These are phyloP conservation scores for Trifolium fragiferum DNA, from an alignment of 306 rosid species.

Conservation along the genomic window DNA sequence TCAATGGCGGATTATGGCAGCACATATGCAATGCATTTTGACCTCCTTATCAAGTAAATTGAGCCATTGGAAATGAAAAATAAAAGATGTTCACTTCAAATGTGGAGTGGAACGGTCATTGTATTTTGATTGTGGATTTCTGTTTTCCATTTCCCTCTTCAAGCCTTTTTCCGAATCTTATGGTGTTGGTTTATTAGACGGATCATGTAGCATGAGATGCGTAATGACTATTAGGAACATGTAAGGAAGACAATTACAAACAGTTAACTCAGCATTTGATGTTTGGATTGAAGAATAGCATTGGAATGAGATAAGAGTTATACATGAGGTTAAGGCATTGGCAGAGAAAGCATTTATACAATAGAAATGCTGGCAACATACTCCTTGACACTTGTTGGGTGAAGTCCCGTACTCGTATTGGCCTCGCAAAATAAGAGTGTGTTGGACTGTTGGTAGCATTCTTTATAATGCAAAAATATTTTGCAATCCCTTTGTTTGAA, in stretches of 20 bases:
- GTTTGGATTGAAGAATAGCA: constrained; percentile 23
- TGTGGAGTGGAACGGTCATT: constrained; percentile 13
- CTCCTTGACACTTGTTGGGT: neutral
- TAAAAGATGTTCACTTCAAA: constrained; percentile 19
- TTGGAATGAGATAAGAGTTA: constrained; percentile 21
- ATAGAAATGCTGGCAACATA: neutral
- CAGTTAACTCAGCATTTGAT: constrained; percentile 10
- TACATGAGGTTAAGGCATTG: constrained; percentile 22
- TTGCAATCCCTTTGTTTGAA: constrained; percentile 5
- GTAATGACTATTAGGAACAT: constrained; percentile 1
- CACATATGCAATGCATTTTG: neutral
- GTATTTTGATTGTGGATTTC: constrained; percentile 11
- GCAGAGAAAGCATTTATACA: constrained; percentile 15
- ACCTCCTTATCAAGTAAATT: constrained; percentile 8
- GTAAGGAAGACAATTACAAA: neutral
- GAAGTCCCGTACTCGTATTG: neutral
- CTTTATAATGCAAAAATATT: neutral
- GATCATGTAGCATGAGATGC: constrained; percentile 9
- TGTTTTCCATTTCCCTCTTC: neutral
- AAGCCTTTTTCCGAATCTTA: neutral
- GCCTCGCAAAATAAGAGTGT: neutral
- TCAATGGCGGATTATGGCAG: neutral
- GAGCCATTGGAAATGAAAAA: neutral
- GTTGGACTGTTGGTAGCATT: constrained; percentile 5
- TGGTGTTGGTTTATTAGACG: neutral